phyloP scores from a whole-genome alignment of 176 grass and related monocot species.

The Oryza officinalis region DNA sequence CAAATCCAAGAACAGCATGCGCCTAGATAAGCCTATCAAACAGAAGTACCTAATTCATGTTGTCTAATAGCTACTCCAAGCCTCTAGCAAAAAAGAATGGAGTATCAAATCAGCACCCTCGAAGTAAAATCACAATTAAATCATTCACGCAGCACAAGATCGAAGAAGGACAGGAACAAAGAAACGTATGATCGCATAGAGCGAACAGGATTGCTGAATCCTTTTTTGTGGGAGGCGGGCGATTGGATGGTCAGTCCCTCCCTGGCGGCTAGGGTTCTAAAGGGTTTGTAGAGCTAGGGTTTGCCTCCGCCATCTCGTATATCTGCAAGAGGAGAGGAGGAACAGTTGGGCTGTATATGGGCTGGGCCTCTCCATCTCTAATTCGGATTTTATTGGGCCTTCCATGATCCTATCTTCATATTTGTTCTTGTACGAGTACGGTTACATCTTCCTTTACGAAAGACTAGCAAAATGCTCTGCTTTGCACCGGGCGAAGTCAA shows the following conservation, averaged over 20 bases:
- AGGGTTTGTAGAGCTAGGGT: not conserved
- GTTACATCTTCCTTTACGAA: no score
- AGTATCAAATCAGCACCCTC: no score
- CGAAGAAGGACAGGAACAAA: not conserved
- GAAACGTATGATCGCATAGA: not conserved
- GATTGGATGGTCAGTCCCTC: not conserved
- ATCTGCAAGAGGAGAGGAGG: not conserved
- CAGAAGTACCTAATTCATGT: not conserved
- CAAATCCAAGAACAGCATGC: not conserved
- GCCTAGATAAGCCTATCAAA: not conserved
- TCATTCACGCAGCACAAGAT: not conserved
- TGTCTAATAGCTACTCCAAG: not conserved
- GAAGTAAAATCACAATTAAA: not conserved
- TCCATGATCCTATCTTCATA: not conserved
- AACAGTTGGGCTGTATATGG: not conserved
- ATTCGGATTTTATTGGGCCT: not conserved
- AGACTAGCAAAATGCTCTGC: no score
- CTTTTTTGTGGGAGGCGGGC: not conserved
- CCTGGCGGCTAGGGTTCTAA: slow-evolving; percentile 36
- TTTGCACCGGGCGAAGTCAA: no score
- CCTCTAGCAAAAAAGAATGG: not conserved
- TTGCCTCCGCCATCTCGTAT: not conserved
- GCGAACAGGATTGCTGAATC: not conserved
- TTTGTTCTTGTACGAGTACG: no score
- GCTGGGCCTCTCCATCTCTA: slow-evolving; percentile 5